Evolutionary conservation across 1,284 basidiomycete species (phyloP).

Genomic region (Porodaedalea pini): DNA sequence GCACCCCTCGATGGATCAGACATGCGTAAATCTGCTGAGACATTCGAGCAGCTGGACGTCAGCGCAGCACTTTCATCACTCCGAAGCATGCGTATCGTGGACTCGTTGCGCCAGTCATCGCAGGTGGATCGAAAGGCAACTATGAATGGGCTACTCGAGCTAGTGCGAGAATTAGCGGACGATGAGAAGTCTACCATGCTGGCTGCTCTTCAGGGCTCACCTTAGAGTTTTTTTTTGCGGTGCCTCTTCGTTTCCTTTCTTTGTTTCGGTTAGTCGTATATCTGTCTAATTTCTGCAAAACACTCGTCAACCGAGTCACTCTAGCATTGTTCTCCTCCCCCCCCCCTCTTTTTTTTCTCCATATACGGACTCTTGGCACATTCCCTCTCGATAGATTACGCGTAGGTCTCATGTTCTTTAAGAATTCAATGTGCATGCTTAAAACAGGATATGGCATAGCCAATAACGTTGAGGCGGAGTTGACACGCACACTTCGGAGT

Average conservation of each 20-base stretch:
- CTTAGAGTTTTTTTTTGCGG: not conserved
- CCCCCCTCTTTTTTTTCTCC: not conserved
- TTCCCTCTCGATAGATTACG: not conserved
- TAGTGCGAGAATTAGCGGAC: slow-evolving; percentile 66
- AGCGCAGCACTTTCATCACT: slow-evolving; percentile 56
- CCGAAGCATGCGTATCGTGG: slow-evolving; percentile 60
- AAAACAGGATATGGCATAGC: not conserved
- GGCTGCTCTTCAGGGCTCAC: slow-evolving; percentile 7
- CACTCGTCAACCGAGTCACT: not conserved
- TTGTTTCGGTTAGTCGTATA: not conserved
- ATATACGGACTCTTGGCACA: not conserved
- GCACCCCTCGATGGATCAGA: slow-evolving; percentile 52
- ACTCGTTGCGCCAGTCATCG: slow-evolving; percentile 56
- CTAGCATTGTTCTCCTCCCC: not conserved
- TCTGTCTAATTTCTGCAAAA: not conserved
- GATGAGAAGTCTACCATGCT: slow-evolving; percentile 55
- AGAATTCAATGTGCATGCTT: not conserved
- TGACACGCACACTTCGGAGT: slow-evolving; percentile 7
- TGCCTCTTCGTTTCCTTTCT: not conserved
- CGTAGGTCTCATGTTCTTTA: not conserved
- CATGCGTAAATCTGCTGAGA: slow-evolving; percentile 53
- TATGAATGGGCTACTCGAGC: slow-evolving; percentile 60
- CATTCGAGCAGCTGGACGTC: slow-evolving; percentile 67
- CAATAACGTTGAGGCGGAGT: slow-evolving; percentile 9
- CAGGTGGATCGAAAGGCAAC: slow-evolving; percentile 69